Base-by-base conservation (phyloP, 768 basidiomycete species). In the Jaapia argillacea region DNA sequence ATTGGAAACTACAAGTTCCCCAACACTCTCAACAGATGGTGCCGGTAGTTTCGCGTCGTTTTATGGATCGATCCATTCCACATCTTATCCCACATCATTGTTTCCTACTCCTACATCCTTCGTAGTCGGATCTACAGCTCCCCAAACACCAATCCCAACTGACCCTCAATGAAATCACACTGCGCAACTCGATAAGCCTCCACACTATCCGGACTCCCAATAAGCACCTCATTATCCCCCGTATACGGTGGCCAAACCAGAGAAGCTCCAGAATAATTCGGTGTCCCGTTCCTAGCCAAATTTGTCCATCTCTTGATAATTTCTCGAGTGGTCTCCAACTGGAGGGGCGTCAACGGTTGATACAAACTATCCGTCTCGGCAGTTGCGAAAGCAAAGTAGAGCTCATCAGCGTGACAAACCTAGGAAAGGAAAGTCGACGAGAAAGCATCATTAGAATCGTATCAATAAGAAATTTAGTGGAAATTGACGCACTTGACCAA, bases 331-430 rank as follows among this genome's bases (percentile, higher is more conserved):
- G 42, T 24, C 16, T 7, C 22, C 5, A 48, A 27, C 12, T 48
- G 46, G n/a, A 42, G 28, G 1, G 16, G 21, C 2, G 40, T 48
- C 24, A 53, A 22, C 6, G 44, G 49, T 13, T 55, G 56, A 31
- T 51, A 46, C 20, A 53, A 26, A 21, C 47, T 43, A 16, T 55
- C 51, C 0, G 45, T 53, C 31, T 51, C 55, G 10, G 43, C 50
- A 26, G 39, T 54, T 4, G 47, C 50, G 21, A 57, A 57, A 1
- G 47, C 31, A 43, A 26, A 57, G 26, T 49, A 54, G 4, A 56
- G 47, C 12, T 56, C 49, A 24, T 56, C 54, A 0, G 49, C 44
- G 4, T 51, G 54, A 21, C 54, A 53, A 4, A 48, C 51, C n/a
- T n/a, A n/a, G n/a, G n/a, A n/a, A n/a, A n/a, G n/a, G n/a, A n/a